Evolutionary conservation across 75 land plant genomes (phyloP).

Genomic region (Pinus tabuliformis): DNA sequence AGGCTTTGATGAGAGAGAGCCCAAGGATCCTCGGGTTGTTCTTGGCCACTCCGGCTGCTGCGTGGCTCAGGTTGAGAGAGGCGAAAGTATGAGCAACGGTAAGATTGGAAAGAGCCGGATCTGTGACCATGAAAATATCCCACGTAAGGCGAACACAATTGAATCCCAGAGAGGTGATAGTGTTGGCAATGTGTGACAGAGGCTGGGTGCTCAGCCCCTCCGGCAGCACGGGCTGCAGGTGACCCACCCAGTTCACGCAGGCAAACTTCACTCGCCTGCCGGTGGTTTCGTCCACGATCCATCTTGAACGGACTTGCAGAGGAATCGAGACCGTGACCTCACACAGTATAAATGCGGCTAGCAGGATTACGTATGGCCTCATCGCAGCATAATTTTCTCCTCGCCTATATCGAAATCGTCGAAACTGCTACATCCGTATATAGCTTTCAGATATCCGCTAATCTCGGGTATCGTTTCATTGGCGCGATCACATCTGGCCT

Average conservation of each 20-base stretch:
- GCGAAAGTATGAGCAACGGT: slow-evolving; percentile 17
- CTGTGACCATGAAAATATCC: slow-evolving; percentile 27
- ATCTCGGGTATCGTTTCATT: too few relatives aligned
- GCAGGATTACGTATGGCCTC: too few relatives aligned
- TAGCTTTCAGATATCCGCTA: too few relatives aligned
- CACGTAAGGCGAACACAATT: slow-evolving; percentile 69
- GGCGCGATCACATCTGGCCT: too few relatives aligned
- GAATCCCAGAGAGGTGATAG: slow-evolving; percentile 32
- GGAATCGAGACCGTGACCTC: too few relatives aligned
- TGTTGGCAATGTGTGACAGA: slow-evolving; percentile 5
- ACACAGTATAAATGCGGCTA: too few relatives aligned
- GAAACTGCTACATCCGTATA: too few relatives aligned
- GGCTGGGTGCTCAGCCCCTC: slow-evolving; percentile 37
- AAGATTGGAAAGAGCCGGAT: not conserved
- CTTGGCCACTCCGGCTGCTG: not conserved
- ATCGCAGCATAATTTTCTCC: too few relatives aligned
- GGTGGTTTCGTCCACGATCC: slow-evolving; percentile 42
- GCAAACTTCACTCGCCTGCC: slow-evolving; percentile 51
- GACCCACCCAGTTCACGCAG: slow-evolving; percentile 55
- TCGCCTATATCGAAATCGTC: too few relatives aligned
- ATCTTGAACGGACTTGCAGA: slow-evolving; percentile 12
- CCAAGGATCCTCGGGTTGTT: slow-evolving; percentile 26
- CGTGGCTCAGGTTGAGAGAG: slow-evolving; percentile 2
- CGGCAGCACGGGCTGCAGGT: slow-evolving; percentile 37
- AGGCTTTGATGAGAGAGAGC: slow-evolving; percentile 18